phyloP scores from a whole-genome alignment of 768 basidiomycete species.

The Kondoa subrosea region DNA sequence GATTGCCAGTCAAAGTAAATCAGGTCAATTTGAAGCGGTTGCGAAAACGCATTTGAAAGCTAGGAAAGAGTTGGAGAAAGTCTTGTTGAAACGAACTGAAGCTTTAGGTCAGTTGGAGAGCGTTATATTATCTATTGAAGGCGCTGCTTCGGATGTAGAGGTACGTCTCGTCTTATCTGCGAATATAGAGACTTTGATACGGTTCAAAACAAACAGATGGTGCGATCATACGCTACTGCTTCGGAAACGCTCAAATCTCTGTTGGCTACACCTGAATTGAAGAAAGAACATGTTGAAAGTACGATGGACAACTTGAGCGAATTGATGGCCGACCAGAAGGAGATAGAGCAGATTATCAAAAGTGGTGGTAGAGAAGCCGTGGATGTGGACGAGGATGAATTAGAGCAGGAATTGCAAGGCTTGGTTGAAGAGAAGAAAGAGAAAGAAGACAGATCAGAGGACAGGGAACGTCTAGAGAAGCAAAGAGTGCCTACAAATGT shows the following conservation, averaged over 20 bases:
- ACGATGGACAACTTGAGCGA: constrained; percentile 78
- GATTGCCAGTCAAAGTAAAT: background rate
- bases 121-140: constrained; percentile 65
- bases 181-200: background rate
- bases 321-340: constrained; percentile 61
- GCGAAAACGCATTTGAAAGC: constrained; percentile 64
- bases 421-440: constrained; percentile 2
- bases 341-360: constrained; percentile 61
- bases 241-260: constrained; percentile 58
- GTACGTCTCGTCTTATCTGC: constrained; percentile 36
- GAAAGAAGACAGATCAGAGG: background rate
- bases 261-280: constrained; percentile 61
- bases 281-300: constrained; percentile 58
- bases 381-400: constrained; percentile 40
- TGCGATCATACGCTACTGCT: constrained; percentile 70
- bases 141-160: constrained; percentile 74
- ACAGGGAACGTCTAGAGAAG: too few species aligned
- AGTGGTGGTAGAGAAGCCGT: constrained; percentile 49
- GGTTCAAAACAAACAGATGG: constrained; percentile 42
- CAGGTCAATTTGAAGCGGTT: constrained; percentile 53
- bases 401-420: constrained; percentile 51
- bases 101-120: constrained; percentile 57
- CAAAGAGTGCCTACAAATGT: too few species aligned
- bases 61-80: constrained; percentile 61
- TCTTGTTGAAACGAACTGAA: constrained; percentile 54